Conservation (phyloP, 768 basidiomycete genomes). For the Boletales sp. region DNA sequence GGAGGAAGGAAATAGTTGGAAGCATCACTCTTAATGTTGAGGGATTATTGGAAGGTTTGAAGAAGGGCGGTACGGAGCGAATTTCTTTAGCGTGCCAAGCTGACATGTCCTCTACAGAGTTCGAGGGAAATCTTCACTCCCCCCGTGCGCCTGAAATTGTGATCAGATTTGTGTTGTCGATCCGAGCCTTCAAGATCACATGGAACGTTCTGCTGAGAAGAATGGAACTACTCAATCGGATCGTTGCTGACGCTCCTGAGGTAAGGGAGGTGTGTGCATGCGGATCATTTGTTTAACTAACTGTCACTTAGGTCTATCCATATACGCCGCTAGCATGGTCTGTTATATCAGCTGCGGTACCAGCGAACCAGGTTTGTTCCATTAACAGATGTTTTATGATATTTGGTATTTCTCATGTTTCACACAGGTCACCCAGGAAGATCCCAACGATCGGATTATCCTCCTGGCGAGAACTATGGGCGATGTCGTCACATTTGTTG, state of each 20-base stretch:
- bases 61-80: background rate
- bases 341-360: background rate
- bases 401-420: background rate
- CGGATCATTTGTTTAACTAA: background rate
- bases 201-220: background rate
- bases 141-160: no score
- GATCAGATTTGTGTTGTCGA: no score
- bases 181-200: no score
- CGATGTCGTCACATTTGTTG: background rate
- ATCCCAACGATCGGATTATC: background rate
- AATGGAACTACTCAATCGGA: background rate
- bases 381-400: no score
- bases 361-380: background rate
- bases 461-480: background rate
- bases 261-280: background rate
- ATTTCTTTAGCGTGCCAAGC: no score
- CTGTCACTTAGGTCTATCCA: background rate
- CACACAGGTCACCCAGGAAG: background rate
- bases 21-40: background rate
- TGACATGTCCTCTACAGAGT: background rate
- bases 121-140: no score
- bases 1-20: background rate
- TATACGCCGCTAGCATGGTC: background rate
- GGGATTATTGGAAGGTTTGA: background rate
- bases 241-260: background rate